Base-by-base conservation (phyloP, 2,329 filamentous ascomycete species). In the Claviceps sp. region DNA sequence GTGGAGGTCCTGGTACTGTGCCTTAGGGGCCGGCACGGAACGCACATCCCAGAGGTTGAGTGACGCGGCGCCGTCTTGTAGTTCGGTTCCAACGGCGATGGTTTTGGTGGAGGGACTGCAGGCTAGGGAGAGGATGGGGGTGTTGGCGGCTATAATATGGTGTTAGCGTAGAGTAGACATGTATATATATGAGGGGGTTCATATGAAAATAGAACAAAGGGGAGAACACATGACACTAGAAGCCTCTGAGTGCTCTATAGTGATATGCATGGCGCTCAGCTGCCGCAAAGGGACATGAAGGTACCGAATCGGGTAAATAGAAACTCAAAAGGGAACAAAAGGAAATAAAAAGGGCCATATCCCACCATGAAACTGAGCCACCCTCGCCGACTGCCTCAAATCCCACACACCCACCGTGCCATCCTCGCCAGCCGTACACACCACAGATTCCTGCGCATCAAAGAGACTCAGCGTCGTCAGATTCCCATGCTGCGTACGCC, bases 11-110 rank as follows among this genome's bases (percentile, higher is more conserved):
- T 76, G 72, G 64, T 84, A 85, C 55, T 76, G 71, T 44, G 76
- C 69, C 48, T 70, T 71, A 22, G 75, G 69, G 0, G 67, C 57
- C 14, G 72, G 67, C 1, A 70, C 67, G 24, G 72, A 70, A 46
- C 80, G 74, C 43, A 80, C 68, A 60, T 85, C 81, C 81, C 81
- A 85, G 56, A 84, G 67, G 42, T 77, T 61, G 47, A 85, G 77
- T 5, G 77, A 78, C 16, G 81, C 78, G 53, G 77, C 73, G 63
- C 81, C 74, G 58, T 83, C 78, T 42, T 79, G 77, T 40, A 86
- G 72, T 61, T 91, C 87, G 1, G 86, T 88, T 37, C 87, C 87
- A 7, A 82, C 80, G 22, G 82, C 85, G 18, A 91, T 69, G 3
- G 79, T 73, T 58, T 81, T 77, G 14, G 75, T 75, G 11, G 67